phyloP scores from a whole-genome alignment of 768 basidiomycete species.

The Tylopilus plumbeoviolaceoides region DNA sequence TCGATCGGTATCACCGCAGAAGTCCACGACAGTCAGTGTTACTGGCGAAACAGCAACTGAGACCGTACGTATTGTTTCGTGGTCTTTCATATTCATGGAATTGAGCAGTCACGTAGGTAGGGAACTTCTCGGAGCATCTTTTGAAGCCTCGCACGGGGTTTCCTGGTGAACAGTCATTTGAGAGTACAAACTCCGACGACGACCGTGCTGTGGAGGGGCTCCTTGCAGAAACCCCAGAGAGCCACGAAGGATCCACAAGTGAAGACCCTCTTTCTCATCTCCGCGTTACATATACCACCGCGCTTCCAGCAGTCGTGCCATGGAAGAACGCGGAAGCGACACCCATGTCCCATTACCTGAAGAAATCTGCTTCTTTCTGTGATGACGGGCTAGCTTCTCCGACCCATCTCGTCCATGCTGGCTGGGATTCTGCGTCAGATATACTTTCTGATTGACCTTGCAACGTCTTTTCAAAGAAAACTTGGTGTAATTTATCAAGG shows the following conservation, averaged over 20 bases:
- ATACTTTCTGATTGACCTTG: slow-evolving; percentile 30
- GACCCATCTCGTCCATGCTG: slow-evolving; percentile 51
- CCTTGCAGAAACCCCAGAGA: slow-evolving; percentile 31
- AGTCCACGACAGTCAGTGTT: slow-evolving; percentile 20
- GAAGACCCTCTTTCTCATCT: slow-evolving; percentile 34
- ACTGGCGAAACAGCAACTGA: slow-evolving; percentile 25
- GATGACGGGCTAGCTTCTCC: slow-evolving; percentile 38
- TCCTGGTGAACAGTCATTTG: slow-evolving; percentile 30
- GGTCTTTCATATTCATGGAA: slow-evolving; percentile 28
- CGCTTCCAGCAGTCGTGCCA: slow-evolving; percentile 31
- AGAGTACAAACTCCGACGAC: slow-evolving; percentile 35
- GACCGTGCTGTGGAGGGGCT: slow-evolving; percentile 33
- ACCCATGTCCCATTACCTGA: slow-evolving; percentile 35
- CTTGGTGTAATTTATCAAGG: slow-evolving; percentile 25
- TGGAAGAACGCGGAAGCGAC: slow-evolving; percentile 33
- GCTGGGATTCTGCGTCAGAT: slow-evolving; percentile 55
- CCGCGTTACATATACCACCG: slow-evolving; percentile 33
- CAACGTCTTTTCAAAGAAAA: slow-evolving; percentile 6
- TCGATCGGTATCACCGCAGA: slow-evolving; percentile 34
- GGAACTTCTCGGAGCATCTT: slow-evolving; percentile 21
- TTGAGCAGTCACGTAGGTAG: slow-evolving; percentile 29
- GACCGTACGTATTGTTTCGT: slow-evolving; percentile 29
- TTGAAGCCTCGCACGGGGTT: slow-evolving; percentile 27
- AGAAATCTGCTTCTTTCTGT: slow-evolving; percentile 39
- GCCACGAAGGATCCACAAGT: slow-evolving; percentile 27